Evolutionary conservation across 805 yeast genomes (phyloP), one percentile per base, ranked within the genome.

Genomic region (Metschnikowia baotianmanensis): DNA sequence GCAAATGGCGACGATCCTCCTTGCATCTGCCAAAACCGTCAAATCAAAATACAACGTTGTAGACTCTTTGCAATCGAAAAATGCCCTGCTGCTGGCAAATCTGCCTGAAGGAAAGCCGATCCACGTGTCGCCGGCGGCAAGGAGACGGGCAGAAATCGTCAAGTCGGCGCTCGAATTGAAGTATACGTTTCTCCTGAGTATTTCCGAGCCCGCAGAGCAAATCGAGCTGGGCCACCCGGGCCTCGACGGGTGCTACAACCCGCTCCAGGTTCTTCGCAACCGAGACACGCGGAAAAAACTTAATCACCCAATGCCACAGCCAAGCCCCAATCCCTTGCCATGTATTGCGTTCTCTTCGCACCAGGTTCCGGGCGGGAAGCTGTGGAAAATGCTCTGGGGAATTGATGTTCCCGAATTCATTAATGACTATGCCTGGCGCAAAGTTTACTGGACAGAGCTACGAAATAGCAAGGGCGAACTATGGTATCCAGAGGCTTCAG

Each of bases 211-310:
- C 45, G 50, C 50, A 12, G 59, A 49, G 4, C 42, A 46, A 13
- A 46, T 42, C 2, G 54, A 56, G 0, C 42, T 34, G 22, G 24
- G 32, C 3, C 72, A 74, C 47, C 72, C 69, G 2, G 77, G 76
- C 2, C 74, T 83, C 3, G 87, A 81, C 41, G 86, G 83, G 2
- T 74, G 77, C 3, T 88, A 82, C 65, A 88, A 88, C 56, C 96
- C 96, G 3, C 64, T 88, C 31, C 96, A 86, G 60, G 74, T 82
- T n/a, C 78, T 88, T 20, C 65, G 96, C 42, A 83, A 87, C 60
- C 70, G 96, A 43, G 71, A 70, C 50, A 56, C 82, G 3, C 60
- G 86, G 38, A 71, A 73, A 42, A 74, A 74, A 51, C 65, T 75
- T 51, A 77, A 76, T 42, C 63, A 66, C 25, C 72, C 77, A 2